Percentiles rank a stretch among this genome's conserved stretches.
Evolutionary conservation across 2,329 filamentous ascomycete genomes (phyloP).

Genomic region (Ophiostoma angusticollis): DNA sequence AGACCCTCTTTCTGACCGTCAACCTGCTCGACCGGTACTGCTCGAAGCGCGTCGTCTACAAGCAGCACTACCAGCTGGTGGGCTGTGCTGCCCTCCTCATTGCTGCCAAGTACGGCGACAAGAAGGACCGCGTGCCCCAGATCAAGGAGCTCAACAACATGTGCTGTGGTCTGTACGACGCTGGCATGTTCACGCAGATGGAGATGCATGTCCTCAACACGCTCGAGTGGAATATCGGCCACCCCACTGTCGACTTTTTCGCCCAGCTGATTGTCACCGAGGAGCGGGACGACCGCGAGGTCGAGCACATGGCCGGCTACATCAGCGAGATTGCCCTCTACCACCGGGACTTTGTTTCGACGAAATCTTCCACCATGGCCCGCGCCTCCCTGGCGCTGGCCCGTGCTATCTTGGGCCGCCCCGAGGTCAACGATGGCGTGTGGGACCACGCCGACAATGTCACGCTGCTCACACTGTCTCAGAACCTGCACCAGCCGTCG

Average conservation of each 20-base stretch:
- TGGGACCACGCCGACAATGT: slow-evolving; percentile 64
- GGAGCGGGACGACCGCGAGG: slow-evolving; percentile 65
- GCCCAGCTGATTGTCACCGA: slow-evolving; percentile 76
- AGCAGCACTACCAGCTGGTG: slow-evolving; percentile 96
- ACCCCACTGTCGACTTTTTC: slow-evolving; percentile 92
- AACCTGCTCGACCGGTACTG: slow-evolving; percentile 97
- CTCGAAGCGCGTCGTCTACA: slow-evolving; percentile 94
- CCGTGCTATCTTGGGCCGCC: slow-evolving; percentile 69
- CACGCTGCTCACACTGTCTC: slow-evolving; percentile 47
- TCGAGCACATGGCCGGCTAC: slow-evolving; percentile 90
- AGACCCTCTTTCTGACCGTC: slow-evolving; percentile 90
- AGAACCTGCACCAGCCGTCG: slow-evolving; percentile 46
- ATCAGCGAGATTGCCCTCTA: slow-evolving; percentile 91
- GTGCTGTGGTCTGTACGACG: slow-evolving; percentile 97
- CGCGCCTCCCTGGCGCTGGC: slow-evolving; percentile 76
- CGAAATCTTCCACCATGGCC: slow-evolving; percentile 81
- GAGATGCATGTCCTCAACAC: slow-evolving; percentile 99
- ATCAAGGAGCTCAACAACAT: slow-evolving; percentile 96
- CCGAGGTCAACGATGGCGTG: slow-evolving; percentile 61
- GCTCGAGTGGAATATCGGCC: slow-evolving; percentile 88
- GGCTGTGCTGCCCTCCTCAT: slow-evolving; percentile 93
- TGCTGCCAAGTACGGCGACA: slow-evolving; percentile 95
- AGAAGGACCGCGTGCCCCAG: slow-evolving; percentile 96
- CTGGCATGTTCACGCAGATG: slow-evolving; percentile 99
- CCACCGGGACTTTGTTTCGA: slow-evolving; percentile 92